Evolutionary conservation across 495 filamentous ascomycete species (phyloP).

Genomic region (Massariosphaeria phaeospora): DNA sequence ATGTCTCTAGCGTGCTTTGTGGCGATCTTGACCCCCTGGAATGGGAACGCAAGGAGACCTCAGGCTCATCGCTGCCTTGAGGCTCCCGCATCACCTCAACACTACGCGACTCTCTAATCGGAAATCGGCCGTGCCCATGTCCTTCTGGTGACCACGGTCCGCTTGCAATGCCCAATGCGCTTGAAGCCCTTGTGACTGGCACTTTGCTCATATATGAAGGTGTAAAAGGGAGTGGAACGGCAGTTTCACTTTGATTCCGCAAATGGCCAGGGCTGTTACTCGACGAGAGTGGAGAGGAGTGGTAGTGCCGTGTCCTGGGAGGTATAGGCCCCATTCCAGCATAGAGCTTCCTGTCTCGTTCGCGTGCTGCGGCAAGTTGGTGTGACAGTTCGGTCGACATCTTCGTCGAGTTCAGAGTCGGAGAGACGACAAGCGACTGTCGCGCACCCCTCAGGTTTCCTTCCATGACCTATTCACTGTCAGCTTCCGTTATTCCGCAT

Average conservation of each 20-base stretch:
- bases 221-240: constrained; percentile 27
- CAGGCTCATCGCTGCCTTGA: constrained; percentile 1
- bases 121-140: constrained; percentile 20
- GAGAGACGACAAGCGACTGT: constrained; percentile 51
- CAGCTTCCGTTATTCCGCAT: not conserved
- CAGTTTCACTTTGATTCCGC: constrained; percentile 35
- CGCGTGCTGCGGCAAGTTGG: constrained; percentile 24
- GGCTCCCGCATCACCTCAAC: constrained; percentile 27
- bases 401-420: constrained; percentile 26
- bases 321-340: constrained; percentile 26
- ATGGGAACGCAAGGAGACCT: constrained; percentile 22
- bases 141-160: constrained; percentile 32
- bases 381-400: constrained; percentile 26
- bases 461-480: constrained; percentile 70
- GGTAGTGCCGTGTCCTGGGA: constrained; percentile 11
- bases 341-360: constrained; percentile 25
- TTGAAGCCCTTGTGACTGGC: constrained; percentile 27
- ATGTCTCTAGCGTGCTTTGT: constrained; percentile 32
- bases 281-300: constrained; percentile 28
- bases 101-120: constrained; percentile 29
- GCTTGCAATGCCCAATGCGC: constrained; percentile 28
- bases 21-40: constrained; percentile 25
- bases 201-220: constrained; percentile 10
- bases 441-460: constrained; percentile 78
- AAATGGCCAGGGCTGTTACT: constrained; percentile 32